A percentile compares a stretch with the other conserved stretches of the same genome.
Evolutionary conservation across 2,329 filamentous ascomycete species (phyloP).

Genomic region (Paracorniculantispora psalliotae): DNA sequence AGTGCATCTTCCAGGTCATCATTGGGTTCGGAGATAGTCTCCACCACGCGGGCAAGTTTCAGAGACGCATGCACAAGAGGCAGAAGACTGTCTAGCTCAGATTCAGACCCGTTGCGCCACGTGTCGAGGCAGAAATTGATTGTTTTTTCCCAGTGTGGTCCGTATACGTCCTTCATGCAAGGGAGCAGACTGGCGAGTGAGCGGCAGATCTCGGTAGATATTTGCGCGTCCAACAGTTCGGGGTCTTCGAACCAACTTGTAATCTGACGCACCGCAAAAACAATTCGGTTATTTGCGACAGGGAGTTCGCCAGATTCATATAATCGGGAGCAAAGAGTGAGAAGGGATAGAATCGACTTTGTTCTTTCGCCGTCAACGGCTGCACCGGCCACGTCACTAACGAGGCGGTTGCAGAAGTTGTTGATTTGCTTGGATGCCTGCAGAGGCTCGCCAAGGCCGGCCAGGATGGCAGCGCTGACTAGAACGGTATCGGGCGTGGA

Average conservation of each 20-base stretch:
- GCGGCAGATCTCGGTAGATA: conserved; percentile 50
- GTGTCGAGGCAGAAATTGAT: conserved; percentile 54
- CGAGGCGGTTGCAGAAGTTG: conserved; percentile 54
- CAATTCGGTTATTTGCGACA: conserved; percentile 61
- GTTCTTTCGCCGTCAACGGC: conserved; percentile 40
- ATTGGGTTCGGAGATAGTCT: conserved; percentile 65
- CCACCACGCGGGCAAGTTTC: conserved; percentile 61
- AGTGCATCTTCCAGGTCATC: conserved; percentile 80
- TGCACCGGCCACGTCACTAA: conserved; percentile 55
- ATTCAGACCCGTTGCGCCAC: conserved; percentile 47
- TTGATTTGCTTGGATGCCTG: conserved; percentile 43
- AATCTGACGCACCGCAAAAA: conserved; percentile 79
- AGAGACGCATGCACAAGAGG: conserved; percentile 68
- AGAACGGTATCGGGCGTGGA: conserved; percentile 42
- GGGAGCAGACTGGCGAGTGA: conserved; percentile 61
- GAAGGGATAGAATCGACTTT: conserved; percentile 44
- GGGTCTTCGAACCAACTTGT: conserved; percentile 61
- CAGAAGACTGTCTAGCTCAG: conserved; percentile 43
- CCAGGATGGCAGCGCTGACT: conserved; percentile 44
- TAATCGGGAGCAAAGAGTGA: conserved; percentile 48
- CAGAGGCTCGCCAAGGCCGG: conserved; percentile 47
- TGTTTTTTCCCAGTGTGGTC: conserved; percentile 73
- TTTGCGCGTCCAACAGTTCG: conserved; percentile 36
- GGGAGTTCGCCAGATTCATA: conserved; percentile 51
- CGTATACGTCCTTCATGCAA: conserved; percentile 75